Percentiles rank a stretch among this genome's conserved stretches.
Conservation (phyloP, 768 basidiomycete species). For the Xanthoconium stramineum region DNA sequence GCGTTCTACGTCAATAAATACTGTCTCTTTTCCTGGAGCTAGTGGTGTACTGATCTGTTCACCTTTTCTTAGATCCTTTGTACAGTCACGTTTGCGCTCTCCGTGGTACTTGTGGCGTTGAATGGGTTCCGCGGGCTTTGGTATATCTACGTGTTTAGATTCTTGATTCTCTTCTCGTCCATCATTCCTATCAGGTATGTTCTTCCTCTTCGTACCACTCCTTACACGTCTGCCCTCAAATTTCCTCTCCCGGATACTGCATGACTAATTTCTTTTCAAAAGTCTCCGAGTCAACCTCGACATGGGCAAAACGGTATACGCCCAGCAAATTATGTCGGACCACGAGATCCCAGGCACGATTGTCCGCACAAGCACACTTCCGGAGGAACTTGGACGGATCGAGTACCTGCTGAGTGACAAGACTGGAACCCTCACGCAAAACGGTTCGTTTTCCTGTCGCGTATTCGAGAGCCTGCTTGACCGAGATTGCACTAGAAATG, state of each 20-base stretch:
- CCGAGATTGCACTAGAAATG: slow-evolving; percentile 66
- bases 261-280: background rate
- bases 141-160: slow-evolving; percentile 96
- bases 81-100: slow-evolving; percentile 88
- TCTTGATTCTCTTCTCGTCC: slow-evolving; percentile 96
- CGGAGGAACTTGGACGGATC: slow-evolving; percentile 93
- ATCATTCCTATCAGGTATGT: slow-evolving; percentile 97
- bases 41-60: background rate
- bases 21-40: background rate
- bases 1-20: slow-evolving; percentile 5
- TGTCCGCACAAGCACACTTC: slow-evolving; percentile 94
- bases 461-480: background rate
- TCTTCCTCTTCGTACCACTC: background rate
- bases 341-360: slow-evolving; percentile 91
- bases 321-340: slow-evolving; percentile 92
- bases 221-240: background rate
- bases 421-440: slow-evolving; percentile 96
- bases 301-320: slow-evolving; percentile 99
- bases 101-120: slow-evolving; percentile 86
- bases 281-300: slow-evolving; percentile 98
- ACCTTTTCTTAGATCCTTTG: slow-evolving; percentile 72
- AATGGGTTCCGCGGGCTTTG: slow-evolving; percentile 95
- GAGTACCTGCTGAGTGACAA: slow-evolving; percentile 97
- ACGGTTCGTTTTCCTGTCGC: slow-evolving; percentile 53
- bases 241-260: background rate